Conservation (phyloP, 805 yeast species). For the Ascoidea rubescens region DNA sequence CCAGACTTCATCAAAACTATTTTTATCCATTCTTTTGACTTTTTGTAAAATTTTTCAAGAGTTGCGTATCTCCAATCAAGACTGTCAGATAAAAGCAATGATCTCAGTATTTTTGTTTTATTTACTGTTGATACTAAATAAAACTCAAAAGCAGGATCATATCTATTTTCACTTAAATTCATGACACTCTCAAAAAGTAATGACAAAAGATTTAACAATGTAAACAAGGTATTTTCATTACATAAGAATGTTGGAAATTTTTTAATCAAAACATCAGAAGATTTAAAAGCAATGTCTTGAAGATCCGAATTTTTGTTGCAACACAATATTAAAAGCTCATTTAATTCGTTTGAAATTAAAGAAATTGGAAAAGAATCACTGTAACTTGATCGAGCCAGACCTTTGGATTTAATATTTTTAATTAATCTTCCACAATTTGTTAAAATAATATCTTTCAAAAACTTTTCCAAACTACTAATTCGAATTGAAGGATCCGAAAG, state of each 20-base stretch:
- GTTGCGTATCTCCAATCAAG: conserved; percentile 63
- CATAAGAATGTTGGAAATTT: conserved; percentile 70
- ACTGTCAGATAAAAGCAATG: conserved; percentile 55
- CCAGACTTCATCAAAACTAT: conserved; percentile 42
- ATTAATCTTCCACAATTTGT: conserved; percentile 1
- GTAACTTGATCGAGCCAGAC: conserved; percentile 24
- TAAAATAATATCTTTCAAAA: conserved; percentile 20
- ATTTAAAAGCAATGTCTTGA: conserved; percentile 68
- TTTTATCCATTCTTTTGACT: conserved; percentile 57
- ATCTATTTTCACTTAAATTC: conserved; percentile 75
- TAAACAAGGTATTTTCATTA: conserved; percentile 46
- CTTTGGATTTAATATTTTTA: conserved; percentile 28
- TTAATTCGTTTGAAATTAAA: conserved; percentile 50
- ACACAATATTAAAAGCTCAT: conserved; percentile 50
- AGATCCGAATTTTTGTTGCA: conserved; percentile 66
- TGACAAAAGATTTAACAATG: conserved; percentile 69
- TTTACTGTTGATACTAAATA: conserved; percentile 14
- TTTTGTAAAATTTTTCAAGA: conserved; percentile 39
- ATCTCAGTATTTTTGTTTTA: conserved; percentile 11
- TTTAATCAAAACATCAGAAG: conserved; percentile 54
- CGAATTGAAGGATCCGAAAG: conserved; percentile 76
- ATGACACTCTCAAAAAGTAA: conserved; percentile 65
- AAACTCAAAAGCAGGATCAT: conserved; percentile 70
- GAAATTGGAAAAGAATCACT: conserved; percentile 6
- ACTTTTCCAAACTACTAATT: conserved; percentile 54